Base-by-base conservation (phyloP, 345 rosid genomes). In the Cochlearia excelsa region DNA sequence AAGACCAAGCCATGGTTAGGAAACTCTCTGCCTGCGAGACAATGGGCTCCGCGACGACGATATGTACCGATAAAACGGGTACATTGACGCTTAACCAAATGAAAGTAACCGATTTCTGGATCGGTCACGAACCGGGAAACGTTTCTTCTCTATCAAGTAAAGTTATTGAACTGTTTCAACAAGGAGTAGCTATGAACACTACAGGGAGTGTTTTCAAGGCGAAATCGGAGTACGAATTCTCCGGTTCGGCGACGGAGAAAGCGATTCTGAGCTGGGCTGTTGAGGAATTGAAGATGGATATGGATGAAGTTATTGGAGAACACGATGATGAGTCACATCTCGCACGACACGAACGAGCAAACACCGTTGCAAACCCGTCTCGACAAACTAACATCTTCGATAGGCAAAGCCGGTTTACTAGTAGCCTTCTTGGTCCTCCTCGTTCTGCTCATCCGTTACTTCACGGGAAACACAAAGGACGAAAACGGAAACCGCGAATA, bases 1-100 rank as follows among this genome's bases (percentile, higher is more conserved):
- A 54, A 10, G 90, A 83, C 75, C 79, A 87, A 40, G 93, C 93
- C n/a, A 83, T 84, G 92, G 97, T 87, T 37, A 72, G 90, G 38
- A 83, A 83, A 74, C 81, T 84, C 10, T 71, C 91, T 0, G 88
- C 96, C 2, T 88, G 95, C 29, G 97, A 90, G 64, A 86, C 93
- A 1, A 90, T 90, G 88, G 90, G 95, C n/a, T 90, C 90, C 5
- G 90, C 93, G 1, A 82, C 92, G 2, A 72, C 70, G 6, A 81
- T 90, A 0, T 87, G 93, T 52, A 89, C 92, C 0, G 88, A 87
- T 33, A 90, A 83, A 77, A 87, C 94, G 4, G 95, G 95, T 7
- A 85, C 91, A n/a, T 80, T 90, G 30, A 90, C 97, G 3, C 60
- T 79, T 54, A 85, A 85, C 63, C 61, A 66, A 45, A 87, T 87